Evolutionary conservation across 2,329 filamentous ascomycete genomes (phyloP).

Genomic region (Fusarium temperatum): DNA sequence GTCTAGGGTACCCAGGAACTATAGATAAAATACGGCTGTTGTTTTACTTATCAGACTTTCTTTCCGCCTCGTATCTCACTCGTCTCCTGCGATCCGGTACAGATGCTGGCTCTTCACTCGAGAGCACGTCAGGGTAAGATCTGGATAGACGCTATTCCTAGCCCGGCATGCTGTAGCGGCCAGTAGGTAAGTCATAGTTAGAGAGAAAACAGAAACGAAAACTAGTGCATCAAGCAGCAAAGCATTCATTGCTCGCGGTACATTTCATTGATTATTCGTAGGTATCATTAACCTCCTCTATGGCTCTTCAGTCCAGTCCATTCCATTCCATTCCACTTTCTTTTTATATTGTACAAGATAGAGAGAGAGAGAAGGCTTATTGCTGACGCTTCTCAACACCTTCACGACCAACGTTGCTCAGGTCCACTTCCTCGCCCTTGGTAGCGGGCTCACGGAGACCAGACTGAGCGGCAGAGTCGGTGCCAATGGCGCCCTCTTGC

Average conservation of each 20-base stretch:
- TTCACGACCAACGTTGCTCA: constrained; percentile 71
- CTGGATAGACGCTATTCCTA: background rate
- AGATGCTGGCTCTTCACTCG: background rate
- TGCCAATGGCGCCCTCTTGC: constrained; percentile 61
- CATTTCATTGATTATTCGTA: constrained; percentile 18
- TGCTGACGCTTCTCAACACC: constrained; percentile 46
- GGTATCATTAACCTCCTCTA: constrained; percentile 21
- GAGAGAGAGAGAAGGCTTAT: background rate
- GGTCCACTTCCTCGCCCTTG: constrained; percentile 61
- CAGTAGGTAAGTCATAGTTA: too few species aligned
- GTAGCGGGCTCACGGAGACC: constrained; percentile 69
- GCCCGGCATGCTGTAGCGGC: too few species aligned
- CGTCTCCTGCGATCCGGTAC: too few species aligned
- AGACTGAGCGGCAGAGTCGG: constrained; percentile 56
- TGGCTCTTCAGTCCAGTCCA: background rate
- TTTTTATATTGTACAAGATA: background rate
- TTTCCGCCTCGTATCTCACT: background rate
- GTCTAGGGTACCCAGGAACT: background rate
- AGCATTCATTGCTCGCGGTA: background rate
- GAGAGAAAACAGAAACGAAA: background rate
- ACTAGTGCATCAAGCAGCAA: background rate
- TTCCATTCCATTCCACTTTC: background rate
- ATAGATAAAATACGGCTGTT: background rate
- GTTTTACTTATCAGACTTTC: too few species aligned
- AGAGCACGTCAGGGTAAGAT: too few species aligned